These are phyloP conservation scores for Choiromyces venosus DNA, from an alignment of 495 filamentous ascomycete species.

Conservation along the genomic window DNA sequence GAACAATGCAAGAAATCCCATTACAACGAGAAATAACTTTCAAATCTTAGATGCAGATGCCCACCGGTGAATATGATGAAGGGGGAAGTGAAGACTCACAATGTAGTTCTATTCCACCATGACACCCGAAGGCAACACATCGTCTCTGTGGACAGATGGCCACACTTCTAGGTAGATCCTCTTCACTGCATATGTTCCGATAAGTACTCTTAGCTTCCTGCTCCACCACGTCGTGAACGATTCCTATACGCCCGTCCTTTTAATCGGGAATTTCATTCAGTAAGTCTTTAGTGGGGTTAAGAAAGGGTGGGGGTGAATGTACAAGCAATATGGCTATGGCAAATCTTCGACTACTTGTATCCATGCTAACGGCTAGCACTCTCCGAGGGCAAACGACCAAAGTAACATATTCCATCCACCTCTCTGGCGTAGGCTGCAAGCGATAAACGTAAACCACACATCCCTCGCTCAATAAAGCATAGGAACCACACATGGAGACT, in stretches of 20 bases:
- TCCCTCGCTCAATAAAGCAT: slow-evolving; percentile 55
- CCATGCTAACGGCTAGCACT: slow-evolving; percentile 60
- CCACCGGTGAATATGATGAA: too few relatives aligned
- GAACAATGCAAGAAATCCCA: background rate
- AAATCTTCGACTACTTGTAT: slow-evolving; percentile 54
- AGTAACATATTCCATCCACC: slow-evolving; percentile 26
- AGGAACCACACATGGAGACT: slow-evolving; percentile 52
- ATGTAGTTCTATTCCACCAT: slow-evolving; percentile 63
- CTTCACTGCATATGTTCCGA: slow-evolving; percentile 57
- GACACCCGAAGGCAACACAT: slow-evolving; percentile 67
- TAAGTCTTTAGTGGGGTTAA: background rate
- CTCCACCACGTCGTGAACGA: slow-evolving; percentile 55
- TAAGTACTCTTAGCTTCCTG: slow-evolving; percentile 44
- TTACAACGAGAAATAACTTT: background rate
- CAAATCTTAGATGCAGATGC: background rate
- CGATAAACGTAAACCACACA: slow-evolving; percentile 59
- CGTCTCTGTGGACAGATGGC: slow-evolving; percentile 63
- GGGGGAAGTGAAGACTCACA: slow-evolving; percentile 45
- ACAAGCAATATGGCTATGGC: slow-evolving; percentile 58
- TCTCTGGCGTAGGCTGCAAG: slow-evolving; percentile 43
- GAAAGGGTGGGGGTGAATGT: background rate
- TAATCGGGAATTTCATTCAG: slow-evolving; percentile 5
- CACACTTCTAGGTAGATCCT: slow-evolving; percentile 62
- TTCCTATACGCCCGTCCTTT: slow-evolving; percentile 54
- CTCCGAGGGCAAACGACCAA: slow-evolving; percentile 54